These are phyloP conservation scores for Phylloporus rhodoxanthus DNA, from an alignment of 768 basidiomycete genomes.

Conservation along the genomic window DNA sequence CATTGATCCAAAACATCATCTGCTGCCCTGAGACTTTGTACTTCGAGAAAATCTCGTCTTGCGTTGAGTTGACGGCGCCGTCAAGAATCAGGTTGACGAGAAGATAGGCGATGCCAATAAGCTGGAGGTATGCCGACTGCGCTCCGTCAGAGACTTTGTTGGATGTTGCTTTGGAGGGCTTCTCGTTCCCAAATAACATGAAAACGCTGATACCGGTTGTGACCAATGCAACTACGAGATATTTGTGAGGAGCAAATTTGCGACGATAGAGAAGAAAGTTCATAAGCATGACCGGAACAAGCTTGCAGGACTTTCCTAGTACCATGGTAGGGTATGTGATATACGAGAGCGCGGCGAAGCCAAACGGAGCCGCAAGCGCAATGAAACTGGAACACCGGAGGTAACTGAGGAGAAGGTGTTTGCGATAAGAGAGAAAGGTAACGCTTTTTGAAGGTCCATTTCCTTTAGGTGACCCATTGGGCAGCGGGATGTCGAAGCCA, in stretches of 20 bases:
- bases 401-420: slow-evolving; percentile 61
- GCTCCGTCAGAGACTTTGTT: slow-evolving; percentile 27
- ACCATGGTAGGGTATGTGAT: slow-evolving; percentile 99
- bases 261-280: slow-evolving; percentile 94
- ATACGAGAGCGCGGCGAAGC: slow-evolving; percentile 90
- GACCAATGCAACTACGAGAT: slow-evolving; percentile 90
- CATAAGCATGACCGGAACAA: slow-evolving; percentile 98
- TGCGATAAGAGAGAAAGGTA: slow-evolving; percentile 33
- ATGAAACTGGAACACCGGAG: slow-evolving; percentile 84
- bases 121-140: slow-evolving; percentile 45
- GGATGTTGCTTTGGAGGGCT: slow-evolving; percentile 32
- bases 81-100: slow-evolving; percentile 86
- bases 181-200: slow-evolving; percentile 78
- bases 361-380: slow-evolving; percentile 89
- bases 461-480: slow-evolving; percentile 19
- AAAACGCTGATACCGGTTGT: slow-evolving; percentile 88
- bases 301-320: slow-evolving; percentile 97
- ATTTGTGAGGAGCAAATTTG: slow-evolving; percentile 89
- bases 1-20: slow-evolving; percentile 99
- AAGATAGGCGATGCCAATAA: slow-evolving; percentile 71
- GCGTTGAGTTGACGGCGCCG: slow-evolving; percentile 91
- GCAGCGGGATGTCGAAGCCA: slow-evolving; percentile 44
- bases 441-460: slow-evolving; percentile 29
- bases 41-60: slow-evolving; percentile 89
- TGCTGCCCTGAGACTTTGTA: slow-evolving; percentile 83